Evolutionary conservation across 1,284 basidiomycete species (phyloP).

Genomic region (Heterobasidion annosum): DNA sequence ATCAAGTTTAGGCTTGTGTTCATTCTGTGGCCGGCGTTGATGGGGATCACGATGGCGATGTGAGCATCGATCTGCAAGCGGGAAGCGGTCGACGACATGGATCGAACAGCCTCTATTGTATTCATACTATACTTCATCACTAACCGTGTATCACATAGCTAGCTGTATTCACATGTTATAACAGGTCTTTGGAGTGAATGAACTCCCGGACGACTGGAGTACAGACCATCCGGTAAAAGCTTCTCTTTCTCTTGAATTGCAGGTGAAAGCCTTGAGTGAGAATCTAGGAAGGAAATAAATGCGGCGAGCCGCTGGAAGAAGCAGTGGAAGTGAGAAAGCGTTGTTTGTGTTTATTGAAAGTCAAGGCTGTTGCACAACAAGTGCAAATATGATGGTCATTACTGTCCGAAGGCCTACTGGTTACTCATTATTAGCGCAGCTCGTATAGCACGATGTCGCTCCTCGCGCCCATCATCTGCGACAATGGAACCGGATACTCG

Average conservation of each 20-base stretch:
- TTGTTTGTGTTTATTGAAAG: neutral
- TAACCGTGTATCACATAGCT: neutral
- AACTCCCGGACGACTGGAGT: too few relatives aligned
- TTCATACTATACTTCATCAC: neutral
- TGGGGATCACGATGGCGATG: conserved; percentile 42
- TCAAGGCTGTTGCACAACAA: neutral
- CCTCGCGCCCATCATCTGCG: conserved; percentile 87
- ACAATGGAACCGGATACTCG: conserved; percentile 97
- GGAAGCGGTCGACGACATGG: neutral
- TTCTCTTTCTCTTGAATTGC: too few relatives aligned
- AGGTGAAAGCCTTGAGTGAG: too few relatives aligned
- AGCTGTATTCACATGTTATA: neutral
- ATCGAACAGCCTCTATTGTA: neutral
- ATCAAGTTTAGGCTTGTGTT: conserved; percentile 43
- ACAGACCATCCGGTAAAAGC: too few relatives aligned
- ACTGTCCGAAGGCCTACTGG: neutral
- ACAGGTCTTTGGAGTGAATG: too few relatives aligned
- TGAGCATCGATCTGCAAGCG: conserved; percentile 8
- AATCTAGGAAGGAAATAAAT: too few relatives aligned
- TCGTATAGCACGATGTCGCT: conserved; percentile 51
- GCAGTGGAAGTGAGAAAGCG: neutral
- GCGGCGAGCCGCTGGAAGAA: too few relatives aligned
- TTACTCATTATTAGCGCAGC: neutral
- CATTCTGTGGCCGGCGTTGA: conserved; percentile 47
- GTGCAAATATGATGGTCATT: neutral